These are phyloP conservation scores for Aristolochia contorta DNA, from an alignment of 164 flowering plant genomes.

Conservation along the genomic window DNA sequence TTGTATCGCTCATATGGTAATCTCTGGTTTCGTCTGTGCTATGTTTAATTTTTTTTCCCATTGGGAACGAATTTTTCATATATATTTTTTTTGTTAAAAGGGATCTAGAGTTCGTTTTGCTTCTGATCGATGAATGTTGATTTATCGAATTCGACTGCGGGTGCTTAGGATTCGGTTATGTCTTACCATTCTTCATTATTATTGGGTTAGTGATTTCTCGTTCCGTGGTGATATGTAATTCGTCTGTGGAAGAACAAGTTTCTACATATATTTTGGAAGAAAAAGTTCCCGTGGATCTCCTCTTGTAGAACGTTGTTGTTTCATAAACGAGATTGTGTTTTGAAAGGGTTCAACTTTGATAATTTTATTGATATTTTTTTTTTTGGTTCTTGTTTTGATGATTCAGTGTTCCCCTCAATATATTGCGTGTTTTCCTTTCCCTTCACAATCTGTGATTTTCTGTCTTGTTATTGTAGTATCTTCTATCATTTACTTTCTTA, in stretches of 20 bases:
- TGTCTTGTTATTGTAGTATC: background rate
- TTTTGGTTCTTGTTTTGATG: background rate
- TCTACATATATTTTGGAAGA: no score
- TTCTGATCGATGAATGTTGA: background rate
- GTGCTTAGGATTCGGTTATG: background rate
- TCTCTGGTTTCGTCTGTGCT: background rate
- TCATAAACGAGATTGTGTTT: no score
- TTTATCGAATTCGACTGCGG: background rate
- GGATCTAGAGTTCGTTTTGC: slow-evolving; percentile 19
- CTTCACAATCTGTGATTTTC: background rate
- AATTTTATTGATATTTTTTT: no score
- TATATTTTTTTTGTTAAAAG: no score
- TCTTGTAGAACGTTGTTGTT: no score
- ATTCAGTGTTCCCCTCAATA: no score
- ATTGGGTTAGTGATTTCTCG: background rate
- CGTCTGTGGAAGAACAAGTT: background rate
- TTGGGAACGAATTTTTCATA: background rate
- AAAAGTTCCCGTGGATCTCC: no score
- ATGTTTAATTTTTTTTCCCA: no score
- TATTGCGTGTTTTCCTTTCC: background rate
- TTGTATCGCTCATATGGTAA: background rate
- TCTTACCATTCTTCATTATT: background rate
- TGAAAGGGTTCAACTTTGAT: no score
- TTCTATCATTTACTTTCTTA: background rate
- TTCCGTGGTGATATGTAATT: background rate